Evolutionary conservation across 2,329 filamentous ascomycete genomes (phyloP).

Genomic region (Tympanopsis confertula): DNA sequence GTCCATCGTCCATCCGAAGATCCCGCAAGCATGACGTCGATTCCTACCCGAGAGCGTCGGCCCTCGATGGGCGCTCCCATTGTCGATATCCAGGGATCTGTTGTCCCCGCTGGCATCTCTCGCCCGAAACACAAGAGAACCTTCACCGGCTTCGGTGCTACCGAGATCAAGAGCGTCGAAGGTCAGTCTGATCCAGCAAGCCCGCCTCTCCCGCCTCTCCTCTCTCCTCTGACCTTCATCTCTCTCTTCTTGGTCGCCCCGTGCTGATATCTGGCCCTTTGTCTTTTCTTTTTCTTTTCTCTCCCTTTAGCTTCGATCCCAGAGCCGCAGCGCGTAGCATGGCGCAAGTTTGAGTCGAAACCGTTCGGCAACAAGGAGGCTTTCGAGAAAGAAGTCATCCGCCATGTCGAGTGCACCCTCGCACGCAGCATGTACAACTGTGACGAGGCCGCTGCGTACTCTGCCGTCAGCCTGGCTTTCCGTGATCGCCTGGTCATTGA

Average conservation of each 20-base stretch:
- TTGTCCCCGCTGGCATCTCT: constrained; percentile 67
- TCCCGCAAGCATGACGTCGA: constrained; percentile 12
- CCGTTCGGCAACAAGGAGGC: constrained; percentile 71
- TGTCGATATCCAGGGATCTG: constrained; percentile 72
- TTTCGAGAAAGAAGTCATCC: constrained; percentile 75
- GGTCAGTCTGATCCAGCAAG: constrained; percentile 31
- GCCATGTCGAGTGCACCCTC: constrained; percentile 90
- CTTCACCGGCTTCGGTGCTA: constrained; percentile 81
- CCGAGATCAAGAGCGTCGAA: constrained; percentile 89
- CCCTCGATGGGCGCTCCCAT: constrained; percentile 76
- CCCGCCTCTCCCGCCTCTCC: constrained; percentile 1
- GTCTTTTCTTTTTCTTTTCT: background rate
- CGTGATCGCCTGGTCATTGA: constrained; percentile 84
- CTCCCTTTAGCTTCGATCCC: constrained; percentile 61
- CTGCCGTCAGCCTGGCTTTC: constrained; percentile 82
- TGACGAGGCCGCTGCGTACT: constrained; percentile 85
- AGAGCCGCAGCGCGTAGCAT: constrained; percentile 75
- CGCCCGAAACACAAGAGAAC: constrained; percentile 95
- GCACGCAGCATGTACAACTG: constrained; percentile 97
- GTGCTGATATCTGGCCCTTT: background rate
- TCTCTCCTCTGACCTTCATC: background rate
- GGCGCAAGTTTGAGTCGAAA: constrained; percentile 49
- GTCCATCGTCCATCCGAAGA: too few relatives aligned
- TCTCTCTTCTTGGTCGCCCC: background rate
- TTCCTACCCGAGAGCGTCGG: constrained; percentile 57